A percentile compares a stretch with the other conserved stretches of the same genome.
Conservation (phyloP, 371 early-diverging fungal genomes). For the Thermomucor indicae-seudaticae region DNA sequence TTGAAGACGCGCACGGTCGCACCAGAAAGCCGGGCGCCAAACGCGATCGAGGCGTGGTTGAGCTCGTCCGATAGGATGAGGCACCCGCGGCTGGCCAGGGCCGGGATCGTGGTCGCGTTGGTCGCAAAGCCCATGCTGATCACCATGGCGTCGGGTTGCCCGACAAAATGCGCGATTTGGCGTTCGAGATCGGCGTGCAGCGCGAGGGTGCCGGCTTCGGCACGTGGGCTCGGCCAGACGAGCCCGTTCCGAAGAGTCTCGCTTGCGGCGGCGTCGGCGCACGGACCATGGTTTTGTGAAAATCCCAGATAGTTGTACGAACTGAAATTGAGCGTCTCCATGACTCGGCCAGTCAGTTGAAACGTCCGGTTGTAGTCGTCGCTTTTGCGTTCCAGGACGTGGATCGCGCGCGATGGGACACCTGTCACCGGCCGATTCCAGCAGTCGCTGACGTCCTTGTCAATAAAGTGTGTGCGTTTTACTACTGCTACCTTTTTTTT, state of each 20-base stretch:
- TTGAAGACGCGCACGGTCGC: constrained; percentile 95
- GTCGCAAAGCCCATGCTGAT: constrained; percentile 99
- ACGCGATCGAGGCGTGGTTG: constrained; percentile 97
- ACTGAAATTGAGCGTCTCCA: constrained; percentile 91
- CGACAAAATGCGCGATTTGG: constrained; percentile 94
- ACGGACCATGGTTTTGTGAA: constrained; percentile 87
- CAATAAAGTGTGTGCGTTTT: neutral
- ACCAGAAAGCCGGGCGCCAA: constrained; percentile 95
- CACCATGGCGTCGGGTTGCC: constrained; percentile 92
- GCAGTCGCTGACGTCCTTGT: no score
- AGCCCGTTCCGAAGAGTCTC: constrained; percentile 64
- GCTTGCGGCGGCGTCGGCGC: constrained; percentile 89
- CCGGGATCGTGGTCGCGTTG: constrained; percentile 97
- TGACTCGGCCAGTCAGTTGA: constrained; percentile 77
- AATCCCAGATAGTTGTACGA: constrained; percentile 99
- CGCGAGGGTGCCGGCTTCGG: constrained; percentile 65
- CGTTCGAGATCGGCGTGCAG: constrained; percentile 84
- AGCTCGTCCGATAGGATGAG: constrained; percentile 97
- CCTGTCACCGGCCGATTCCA: constrained; percentile 97
- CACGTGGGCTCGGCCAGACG: constrained; percentile 60
- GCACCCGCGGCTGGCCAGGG: constrained; percentile 78
- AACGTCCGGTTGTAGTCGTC: constrained; percentile 78
- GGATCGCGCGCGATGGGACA: constrained; percentile 92
- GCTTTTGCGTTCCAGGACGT: constrained; percentile 81
- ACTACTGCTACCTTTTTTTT: neutral